Evolutionary conservation across 169 alveolate genomes (phyloP).

Genomic region (Eimeria sp.): DNA sequence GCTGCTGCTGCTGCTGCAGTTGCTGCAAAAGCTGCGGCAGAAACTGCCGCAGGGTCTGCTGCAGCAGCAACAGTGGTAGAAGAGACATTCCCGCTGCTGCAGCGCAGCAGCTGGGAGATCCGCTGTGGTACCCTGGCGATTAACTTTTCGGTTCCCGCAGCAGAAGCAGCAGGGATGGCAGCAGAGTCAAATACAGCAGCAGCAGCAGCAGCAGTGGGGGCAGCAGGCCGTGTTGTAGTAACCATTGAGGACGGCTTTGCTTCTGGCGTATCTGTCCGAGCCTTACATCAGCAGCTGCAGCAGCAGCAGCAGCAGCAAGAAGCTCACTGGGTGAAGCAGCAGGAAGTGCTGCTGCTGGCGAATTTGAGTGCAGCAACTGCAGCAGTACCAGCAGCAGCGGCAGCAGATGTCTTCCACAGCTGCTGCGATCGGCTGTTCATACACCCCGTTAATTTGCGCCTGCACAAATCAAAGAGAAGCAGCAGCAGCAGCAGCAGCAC

Average conservation of each 20-base stretch:
- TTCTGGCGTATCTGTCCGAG: neutral
- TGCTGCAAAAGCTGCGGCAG: neutral
- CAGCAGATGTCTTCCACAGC: constrained; percentile 25
- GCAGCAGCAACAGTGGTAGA: constrained; percentile 23
- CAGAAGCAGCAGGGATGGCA: constrained; percentile 19
- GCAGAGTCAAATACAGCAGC: neutral
- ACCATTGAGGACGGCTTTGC: constrained; percentile 23
- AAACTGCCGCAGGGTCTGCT: neutral
- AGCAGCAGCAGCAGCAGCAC: constrained; percentile 74
- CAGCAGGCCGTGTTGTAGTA: constrained; percentile 19
- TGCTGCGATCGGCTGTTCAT: constrained; percentile 50
- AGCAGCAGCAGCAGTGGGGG: neutral
- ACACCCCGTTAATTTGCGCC: constrained; percentile 43
- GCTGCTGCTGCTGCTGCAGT: constrained; percentile 15
- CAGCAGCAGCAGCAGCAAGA: constrained; percentile 61
- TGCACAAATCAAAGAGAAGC: neutral
- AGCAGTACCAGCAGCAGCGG: constrained; percentile 29
- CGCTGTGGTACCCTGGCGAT: constrained; percentile 37
- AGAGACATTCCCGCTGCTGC: constrained; percentile 7
- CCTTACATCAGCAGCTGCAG: constrained; percentile 38
- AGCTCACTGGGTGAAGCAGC: constrained; percentile 9
- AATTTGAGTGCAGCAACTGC: constrained; percentile 46
- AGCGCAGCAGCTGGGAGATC: constrained; percentile 67
- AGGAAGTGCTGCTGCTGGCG: constrained; percentile 58
- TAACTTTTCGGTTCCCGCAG: constrained; percentile 13